Conservation (phyloP, 179 eudicot genomes). For the Amaranthus tricolor region DNA sequence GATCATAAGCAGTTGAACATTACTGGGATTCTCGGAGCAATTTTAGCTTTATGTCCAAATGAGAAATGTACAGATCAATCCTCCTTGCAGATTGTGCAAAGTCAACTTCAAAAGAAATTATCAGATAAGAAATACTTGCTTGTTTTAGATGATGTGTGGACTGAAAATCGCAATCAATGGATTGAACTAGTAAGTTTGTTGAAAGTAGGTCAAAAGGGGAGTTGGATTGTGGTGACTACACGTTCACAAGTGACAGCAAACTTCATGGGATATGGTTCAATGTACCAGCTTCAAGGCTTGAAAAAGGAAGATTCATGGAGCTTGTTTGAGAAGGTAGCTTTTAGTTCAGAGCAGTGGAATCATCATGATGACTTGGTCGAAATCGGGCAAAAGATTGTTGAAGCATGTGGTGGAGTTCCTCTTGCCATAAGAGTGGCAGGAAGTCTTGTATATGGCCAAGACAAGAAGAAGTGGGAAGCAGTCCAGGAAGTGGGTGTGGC, state of each 20-base stretch:
- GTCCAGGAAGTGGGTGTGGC: background rate
- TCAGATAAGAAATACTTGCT: background rate
- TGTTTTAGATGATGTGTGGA: no score
- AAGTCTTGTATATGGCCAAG: background rate
- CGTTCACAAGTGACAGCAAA: background rate
- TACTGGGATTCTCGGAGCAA: background rate
- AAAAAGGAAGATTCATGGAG: background rate
- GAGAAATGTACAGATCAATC: no score
- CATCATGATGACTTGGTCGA: background rate
- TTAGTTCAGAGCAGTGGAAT: background rate
- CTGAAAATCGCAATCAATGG: slow-evolving; percentile 6
- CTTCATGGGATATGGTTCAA: background rate
- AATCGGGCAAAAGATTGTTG: background rate
- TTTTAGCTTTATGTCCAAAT: no score
- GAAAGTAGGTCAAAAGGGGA: slow-evolving; percentile 10
- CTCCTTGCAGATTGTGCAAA: background rate
- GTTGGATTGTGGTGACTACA: background rate
- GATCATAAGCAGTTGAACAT: background rate
- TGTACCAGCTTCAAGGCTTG: slow-evolving; percentile 2
- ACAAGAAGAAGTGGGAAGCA: background rate
- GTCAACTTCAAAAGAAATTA: background rate
- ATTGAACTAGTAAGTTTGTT: slow-evolving; percentile 2
- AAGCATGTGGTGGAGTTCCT: no score
- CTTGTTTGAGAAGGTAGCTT: slow-evolving; percentile 3
- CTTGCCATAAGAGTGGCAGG: no score